phyloP scores from a whole-genome alignment of 164 flowering plant species.

The Tinospora cordifolia region DNA sequence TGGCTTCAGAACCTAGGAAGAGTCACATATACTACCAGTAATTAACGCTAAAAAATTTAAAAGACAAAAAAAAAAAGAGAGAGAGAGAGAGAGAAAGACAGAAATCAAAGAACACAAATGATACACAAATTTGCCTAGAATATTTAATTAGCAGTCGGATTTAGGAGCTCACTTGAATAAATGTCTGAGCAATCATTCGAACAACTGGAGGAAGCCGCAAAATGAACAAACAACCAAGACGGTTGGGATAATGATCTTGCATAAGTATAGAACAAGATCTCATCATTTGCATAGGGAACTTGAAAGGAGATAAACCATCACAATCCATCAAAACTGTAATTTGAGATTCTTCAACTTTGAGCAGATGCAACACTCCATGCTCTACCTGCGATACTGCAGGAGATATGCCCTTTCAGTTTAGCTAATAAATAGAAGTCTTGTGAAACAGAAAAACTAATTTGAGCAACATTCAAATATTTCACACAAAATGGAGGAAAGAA shows the following conservation, averaged over 20 bases:
- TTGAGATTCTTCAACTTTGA: conserved; percentile 45
- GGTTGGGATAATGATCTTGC: conserved; percentile 82
- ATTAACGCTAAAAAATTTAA: not conserved
- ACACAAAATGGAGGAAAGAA: too few species aligned
- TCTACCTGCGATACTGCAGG: conserved; percentile 82
- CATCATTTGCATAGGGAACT: conserved; percentile 75
- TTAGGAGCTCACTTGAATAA: conserved; percentile 52
- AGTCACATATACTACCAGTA: not conserved
- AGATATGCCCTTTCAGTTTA: conserved; percentile 5
- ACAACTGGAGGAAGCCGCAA: conserved; percentile 77
- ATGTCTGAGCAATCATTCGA: conserved; percentile 72
- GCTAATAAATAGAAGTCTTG: not conserved
- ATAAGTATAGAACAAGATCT: conserved; percentile 62
- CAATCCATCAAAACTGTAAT: conserved; percentile 85
- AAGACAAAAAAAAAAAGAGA: too few species aligned
- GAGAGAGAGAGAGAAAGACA: too few species aligned
- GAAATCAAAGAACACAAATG: not conserved
- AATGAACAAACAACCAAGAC: conserved; percentile 64
- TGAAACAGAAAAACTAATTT: not conserved
- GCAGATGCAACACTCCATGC: conserved; percentile 54
- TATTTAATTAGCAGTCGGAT: not conserved
- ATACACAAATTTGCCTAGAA: not conserved
- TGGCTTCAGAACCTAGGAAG: conserved; percentile 50
- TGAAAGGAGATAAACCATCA: conserved; percentile 67
- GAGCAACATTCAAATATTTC: not conserved